These are phyloP conservation scores for Triticum monococcum DNA, from an alignment of 176 grass and related monocot genomes.

Conservation along the genomic window DNA sequence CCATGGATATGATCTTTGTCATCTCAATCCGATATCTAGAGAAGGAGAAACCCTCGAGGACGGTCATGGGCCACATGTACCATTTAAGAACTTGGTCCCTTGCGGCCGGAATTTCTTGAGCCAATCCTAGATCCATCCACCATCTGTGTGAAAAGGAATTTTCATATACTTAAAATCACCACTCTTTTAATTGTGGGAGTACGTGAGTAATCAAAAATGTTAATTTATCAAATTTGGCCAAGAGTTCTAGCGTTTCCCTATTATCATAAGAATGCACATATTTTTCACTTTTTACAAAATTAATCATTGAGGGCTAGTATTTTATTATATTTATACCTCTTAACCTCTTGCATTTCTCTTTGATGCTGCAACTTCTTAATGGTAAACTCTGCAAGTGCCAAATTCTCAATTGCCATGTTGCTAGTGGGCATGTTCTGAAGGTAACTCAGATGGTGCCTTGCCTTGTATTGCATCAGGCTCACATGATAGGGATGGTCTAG, in stretches of 20 bases:
- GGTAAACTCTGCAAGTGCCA: conserved; percentile 48
- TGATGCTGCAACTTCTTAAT: conserved; percentile 45
- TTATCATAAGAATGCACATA: background rate
- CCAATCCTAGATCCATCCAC: background rate
- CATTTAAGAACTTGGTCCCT: conserved; percentile 36
- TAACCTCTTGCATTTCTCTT: conserved; percentile 47
- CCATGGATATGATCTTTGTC: conserved; percentile 54
- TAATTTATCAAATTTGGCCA: background rate
- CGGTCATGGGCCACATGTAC: conserved; percentile 50
- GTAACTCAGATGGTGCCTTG: conserved; percentile 47
- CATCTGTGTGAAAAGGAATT: background rate
- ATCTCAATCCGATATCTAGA: conserved; percentile 50
- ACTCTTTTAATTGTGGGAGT: background rate
- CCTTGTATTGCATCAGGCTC: conserved; percentile 53
- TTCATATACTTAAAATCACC: background rate
- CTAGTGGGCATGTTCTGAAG: background rate
- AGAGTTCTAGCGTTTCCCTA: background rate
- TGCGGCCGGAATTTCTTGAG: background rate
- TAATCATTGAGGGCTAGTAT: background rate
- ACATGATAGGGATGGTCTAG: conserved; percentile 63
- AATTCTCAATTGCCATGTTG: conserved; percentile 27
- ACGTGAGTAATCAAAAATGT: too few species aligned
- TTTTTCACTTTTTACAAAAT: background rate
- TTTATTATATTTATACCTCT: conserved; percentile 19
- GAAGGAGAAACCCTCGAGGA: conserved; percentile 23